A percentile compares a stretch with the other conserved stretches of the same genome.
These are phyloP conservation scores for Sporisorium graminicola DNA, from an alignment of 1,284 basidiomycete genomes.

Conservation along the genomic window DNA sequence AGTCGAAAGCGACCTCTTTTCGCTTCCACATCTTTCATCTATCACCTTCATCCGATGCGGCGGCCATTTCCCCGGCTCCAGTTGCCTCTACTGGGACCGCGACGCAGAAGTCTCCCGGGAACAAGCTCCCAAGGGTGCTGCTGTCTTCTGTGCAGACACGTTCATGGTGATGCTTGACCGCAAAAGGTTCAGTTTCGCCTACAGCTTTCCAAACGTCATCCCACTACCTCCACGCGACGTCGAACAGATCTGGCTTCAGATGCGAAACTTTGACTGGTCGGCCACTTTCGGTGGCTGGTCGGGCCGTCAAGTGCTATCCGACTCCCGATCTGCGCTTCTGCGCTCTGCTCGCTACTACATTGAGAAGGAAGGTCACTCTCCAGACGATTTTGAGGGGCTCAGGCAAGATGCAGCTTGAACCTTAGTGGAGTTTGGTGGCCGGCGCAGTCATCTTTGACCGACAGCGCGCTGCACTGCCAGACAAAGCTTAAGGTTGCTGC, in stretches of 20 bases:
- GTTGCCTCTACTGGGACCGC: slow-evolving; percentile 29
- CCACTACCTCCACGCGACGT: slow-evolving; percentile 42
- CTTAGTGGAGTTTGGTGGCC: background rate
- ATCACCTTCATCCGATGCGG: slow-evolving; percentile 33
- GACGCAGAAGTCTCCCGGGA: slow-evolving; percentile 4
- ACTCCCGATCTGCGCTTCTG: slow-evolving; percentile 27
- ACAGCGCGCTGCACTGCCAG: background rate
- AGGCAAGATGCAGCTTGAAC: slow-evolving; percentile 17
- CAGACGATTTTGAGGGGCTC: slow-evolving; percentile 23
- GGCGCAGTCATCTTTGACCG: background rate
- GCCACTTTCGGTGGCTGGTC: slow-evolving; percentile 42
- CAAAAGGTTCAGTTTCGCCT: slow-evolving; percentile 35
- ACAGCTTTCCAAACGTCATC: slow-evolving; percentile 41
- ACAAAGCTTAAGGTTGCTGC: slow-evolving; percentile 11
- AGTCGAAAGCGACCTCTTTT: slow-evolving; percentile 17
- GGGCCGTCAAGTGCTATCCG: slow-evolving; percentile 30
- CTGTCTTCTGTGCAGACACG: slow-evolving; percentile 39
- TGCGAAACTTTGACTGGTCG: slow-evolving; percentile 33
- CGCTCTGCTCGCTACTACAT: slow-evolving; percentile 38
- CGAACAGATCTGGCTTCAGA: slow-evolving; percentile 37
- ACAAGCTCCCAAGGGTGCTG: slow-evolving; percentile 4
- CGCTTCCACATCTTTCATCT: slow-evolving; percentile 21
- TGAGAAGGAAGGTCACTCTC: slow-evolving; percentile 29
- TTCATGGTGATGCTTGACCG: slow-evolving; percentile 34
- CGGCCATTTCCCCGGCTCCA: slow-evolving; percentile 36